A percentile compares a stretch with the other conserved stretches of the same genome.
These are phyloP conservation scores for Diaporthe sp. DNA, from an alignment of 2,329 filamentous ascomycete species.

Conservation along the genomic window DNA sequence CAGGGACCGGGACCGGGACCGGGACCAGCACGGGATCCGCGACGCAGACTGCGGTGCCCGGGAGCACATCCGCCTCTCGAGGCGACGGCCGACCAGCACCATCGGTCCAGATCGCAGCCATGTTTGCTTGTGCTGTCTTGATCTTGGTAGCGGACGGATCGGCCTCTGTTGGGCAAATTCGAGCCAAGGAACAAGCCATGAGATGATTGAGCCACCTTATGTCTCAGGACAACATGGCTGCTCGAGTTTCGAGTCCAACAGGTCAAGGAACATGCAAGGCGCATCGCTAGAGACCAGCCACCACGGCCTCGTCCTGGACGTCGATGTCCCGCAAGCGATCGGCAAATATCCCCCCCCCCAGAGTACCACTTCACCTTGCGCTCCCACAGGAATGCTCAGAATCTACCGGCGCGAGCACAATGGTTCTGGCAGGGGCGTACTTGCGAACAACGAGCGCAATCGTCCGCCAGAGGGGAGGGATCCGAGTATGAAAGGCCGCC, in stretches of 20 bases:
- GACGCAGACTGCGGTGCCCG: neutral
- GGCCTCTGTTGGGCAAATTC: neutral
- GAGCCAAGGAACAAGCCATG: neutral
- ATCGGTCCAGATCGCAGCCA: neutral
- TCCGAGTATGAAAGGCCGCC: neutral
- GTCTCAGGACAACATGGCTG: neutral
- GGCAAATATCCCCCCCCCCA: neutral
- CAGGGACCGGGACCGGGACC: neutral
- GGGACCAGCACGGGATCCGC: neutral
- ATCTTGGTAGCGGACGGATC: neutral
- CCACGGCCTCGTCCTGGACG: neutral
- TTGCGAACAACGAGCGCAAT: neutral
- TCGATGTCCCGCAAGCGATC: too few relatives aligned
- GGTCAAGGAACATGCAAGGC: too few relatives aligned
- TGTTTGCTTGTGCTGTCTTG: slow-evolving; percentile 4
- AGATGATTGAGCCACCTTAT: neutral
- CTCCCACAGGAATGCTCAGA: neutral
- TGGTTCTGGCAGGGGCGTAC: neutral
- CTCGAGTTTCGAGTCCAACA: neutral
- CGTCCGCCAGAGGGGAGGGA: neutral
- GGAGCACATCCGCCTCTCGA: neutral
- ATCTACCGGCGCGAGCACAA: neutral
- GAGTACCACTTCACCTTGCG: too few relatives aligned
- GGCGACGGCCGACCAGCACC: neutral
- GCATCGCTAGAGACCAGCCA: neutral